Base-by-base conservation (phyloP, 2,329 filamentous ascomycete species). In the Fusarium sp. region DNA sequence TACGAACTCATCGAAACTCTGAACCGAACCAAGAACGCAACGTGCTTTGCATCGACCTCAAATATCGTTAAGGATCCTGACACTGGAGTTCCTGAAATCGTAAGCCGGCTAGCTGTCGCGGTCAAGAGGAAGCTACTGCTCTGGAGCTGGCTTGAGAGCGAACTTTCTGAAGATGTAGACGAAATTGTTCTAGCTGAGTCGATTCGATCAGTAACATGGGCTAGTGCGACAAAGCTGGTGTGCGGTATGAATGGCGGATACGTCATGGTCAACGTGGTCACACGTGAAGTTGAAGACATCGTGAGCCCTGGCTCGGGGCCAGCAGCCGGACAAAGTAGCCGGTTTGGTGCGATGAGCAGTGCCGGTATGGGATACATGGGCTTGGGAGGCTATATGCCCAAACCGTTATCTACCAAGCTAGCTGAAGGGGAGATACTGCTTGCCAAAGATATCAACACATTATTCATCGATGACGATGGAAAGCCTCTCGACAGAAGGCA, bases 311-410 rank as follows among this genome's bases (percentile, higher is more conserved):
- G 92, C 38, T 88, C 89, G 44, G 88, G 92, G 59, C 91, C 90
- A 13, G 85, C 88, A 2, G 84, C 85, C 2, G 84, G 84, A 3
- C 90, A 92, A 71, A 88, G 87, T 4, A 90, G 90, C 58, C 88
- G 94, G 40, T 95, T 98, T 72, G 94, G 94, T 8, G 92, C 93
- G 3, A 91, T 95, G 67, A 92, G 91, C 64, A 92, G 91, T 58
- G 92, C 91, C 10, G 93, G 94, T 49, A 98, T 98, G 94, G 94
- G 94, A 46, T 98, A 98, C 77, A 97, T 98, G 88, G 95, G 95
- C 2, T 90, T 98, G 78, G 94, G 93, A 52, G 92, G 93, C 44
- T 96, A 94, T 83, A 93, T 95, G 59, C 95, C 96, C 3, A 97
- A 93, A 76, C 97, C 96, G 9, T 85, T 99, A 74, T 93, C 93